Conservation (phyloP, 352 stramenopile genomes). For the Bremia lactucae region DNA sequence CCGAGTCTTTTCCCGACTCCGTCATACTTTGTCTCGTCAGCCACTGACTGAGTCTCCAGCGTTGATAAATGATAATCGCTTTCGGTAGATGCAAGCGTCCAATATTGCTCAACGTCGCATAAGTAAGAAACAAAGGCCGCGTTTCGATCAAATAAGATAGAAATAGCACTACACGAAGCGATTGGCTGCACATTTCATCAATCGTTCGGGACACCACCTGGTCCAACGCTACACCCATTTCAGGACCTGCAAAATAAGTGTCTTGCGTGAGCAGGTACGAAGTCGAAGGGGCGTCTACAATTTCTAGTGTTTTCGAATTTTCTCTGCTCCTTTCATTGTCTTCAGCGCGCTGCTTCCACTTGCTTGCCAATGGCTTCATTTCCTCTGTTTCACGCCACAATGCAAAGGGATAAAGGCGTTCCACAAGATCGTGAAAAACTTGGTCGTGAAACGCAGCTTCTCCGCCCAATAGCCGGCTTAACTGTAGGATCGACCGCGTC, state of each 20-base stretch:
- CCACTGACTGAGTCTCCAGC: constrained; percentile 56
- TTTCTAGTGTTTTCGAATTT: no score
- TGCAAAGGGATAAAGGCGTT: constrained; percentile 44
- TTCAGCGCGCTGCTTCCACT: constrained; percentile 6
- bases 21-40: constrained; percentile 48
- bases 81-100: constrained; percentile 38
- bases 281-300: no score
- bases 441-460: constrained; percentile 38
- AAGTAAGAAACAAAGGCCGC: constrained; percentile 39
- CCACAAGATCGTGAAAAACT: constrained; percentile 47
- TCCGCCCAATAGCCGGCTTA: constrained; percentile 47
- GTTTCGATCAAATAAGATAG: constrained; percentile 53
- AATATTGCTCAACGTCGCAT: constrained; percentile 29
- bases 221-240: constrained; percentile 49
- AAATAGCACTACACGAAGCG: constrained; percentile 53
- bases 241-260: constrained; percentile 34
- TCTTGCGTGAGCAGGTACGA: not conserved
- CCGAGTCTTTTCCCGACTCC: constrained; percentile 31
- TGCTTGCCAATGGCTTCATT: constrained; percentile 18
- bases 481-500: constrained; percentile 37
- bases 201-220: constrained; percentile 49
- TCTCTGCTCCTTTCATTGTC: no score
- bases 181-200: constrained; percentile 51
- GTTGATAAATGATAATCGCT: constrained; percentile 58
- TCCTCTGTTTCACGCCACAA: constrained; percentile 12